phyloP scores from a whole-genome alignment of 768 basidiomycete genomes.

The Russula olivacea region DNA sequence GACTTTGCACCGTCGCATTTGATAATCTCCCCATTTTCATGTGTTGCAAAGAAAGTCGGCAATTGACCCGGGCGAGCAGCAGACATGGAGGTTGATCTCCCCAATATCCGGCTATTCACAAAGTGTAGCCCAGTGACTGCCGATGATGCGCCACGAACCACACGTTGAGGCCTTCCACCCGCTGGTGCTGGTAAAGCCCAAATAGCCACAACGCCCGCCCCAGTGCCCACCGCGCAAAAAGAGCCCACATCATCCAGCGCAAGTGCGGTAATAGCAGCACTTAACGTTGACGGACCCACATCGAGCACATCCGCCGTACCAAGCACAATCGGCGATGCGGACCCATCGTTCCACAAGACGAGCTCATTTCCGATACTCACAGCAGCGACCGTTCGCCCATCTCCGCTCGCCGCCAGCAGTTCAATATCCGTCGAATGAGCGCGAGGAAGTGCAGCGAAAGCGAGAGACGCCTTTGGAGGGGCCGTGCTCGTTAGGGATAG shows the following conservation, averaged over 20 bases:
- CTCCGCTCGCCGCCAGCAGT: constrained; percentile 61
- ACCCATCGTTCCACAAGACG: constrained; percentile 55
- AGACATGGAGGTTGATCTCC: constrained; percentile 25
- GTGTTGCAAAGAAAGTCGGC: constrained; percentile 30
- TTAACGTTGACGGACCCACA: constrained; percentile 42
- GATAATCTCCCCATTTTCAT: constrained; percentile 54
- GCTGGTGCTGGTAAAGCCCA: constrained; percentile 48
- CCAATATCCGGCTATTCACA: constrained; percentile 22
- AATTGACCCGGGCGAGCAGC: constrained; percentile 22
- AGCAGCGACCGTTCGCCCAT: constrained; percentile 60
- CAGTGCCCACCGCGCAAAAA: constrained; percentile 67
- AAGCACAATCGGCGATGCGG: constrained; percentile 39
- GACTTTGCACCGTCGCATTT: constrained; percentile 43
- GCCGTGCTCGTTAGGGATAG: constrained; percentile 30
- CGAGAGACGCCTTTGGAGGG: constrained; percentile 40
- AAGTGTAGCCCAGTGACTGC: constrained; percentile 52
- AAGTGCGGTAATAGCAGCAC: constrained; percentile 52
- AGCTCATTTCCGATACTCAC: constrained; percentile 78
- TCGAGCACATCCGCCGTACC: constrained; percentile 49
- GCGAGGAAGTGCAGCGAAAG: constrained; percentile 73
- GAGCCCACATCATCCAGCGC: constrained; percentile 56
- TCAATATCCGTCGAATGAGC: constrained; percentile 79
- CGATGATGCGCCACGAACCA: constrained; percentile 38
- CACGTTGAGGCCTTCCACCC: constrained; percentile 39
- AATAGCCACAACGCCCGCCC: constrained; percentile 54